Evolutionary conservation across 306 rosid species (phyloP).

Genomic region (Chamaecrista fasciculata): DNA sequence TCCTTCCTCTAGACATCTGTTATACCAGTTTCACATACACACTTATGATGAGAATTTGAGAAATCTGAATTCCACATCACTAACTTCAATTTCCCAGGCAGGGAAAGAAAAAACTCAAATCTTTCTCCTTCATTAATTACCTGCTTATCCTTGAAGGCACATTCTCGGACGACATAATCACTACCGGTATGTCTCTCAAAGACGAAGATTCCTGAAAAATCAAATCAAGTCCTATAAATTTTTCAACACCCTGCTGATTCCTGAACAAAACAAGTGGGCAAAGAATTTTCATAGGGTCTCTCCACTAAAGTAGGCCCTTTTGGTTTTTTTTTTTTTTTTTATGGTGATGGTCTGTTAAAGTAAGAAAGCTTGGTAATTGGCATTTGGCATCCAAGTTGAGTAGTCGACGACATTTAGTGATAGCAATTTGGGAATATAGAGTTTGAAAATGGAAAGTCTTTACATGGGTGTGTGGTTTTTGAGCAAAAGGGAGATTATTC

Average conservation of each 20-base stretch:
- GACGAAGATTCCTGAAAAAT: conserved; percentile 84
- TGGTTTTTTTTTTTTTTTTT: background rate
- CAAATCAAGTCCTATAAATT: conserved; percentile 35
- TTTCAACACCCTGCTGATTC: conserved; percentile 21
- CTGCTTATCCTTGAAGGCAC: conserved; percentile 77
- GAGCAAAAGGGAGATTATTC: conserved; percentile 2
- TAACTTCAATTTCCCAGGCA: too few species aligned
- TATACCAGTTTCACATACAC: background rate
- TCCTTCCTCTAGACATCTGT: conserved; percentile 94
- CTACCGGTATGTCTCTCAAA: conserved; percentile 87
- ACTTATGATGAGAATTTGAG: background rate
- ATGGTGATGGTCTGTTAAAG: background rate
- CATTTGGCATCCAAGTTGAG: background rate
- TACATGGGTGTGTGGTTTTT: background rate
- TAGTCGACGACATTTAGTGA: background rate
- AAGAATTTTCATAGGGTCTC: conserved; percentile 22
- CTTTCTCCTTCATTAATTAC: background rate
- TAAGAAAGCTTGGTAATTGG: background rate
- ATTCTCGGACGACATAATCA: conserved; percentile 94
- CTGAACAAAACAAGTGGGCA: conserved; percentile 23
- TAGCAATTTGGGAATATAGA: background rate
- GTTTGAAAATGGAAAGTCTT: conserved; percentile 1
- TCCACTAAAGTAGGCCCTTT: conserved; percentile 22
- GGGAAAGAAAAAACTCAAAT: background rate
- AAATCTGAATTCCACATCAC: too few species aligned